Evolutionary conservation across 345 rosid species (phyloP).

Genomic region (Citrus glauca): DNA sequence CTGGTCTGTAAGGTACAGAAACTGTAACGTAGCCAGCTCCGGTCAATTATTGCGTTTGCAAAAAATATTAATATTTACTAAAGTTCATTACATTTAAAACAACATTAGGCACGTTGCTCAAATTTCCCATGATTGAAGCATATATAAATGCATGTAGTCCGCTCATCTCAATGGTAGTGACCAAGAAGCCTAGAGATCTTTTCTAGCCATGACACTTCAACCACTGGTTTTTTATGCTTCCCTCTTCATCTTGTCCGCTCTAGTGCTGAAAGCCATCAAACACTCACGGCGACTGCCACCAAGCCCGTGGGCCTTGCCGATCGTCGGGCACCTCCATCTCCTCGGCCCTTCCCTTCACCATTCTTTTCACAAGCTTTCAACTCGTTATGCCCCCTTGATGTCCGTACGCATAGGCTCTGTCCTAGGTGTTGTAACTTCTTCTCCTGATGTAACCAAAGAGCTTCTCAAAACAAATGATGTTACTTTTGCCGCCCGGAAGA

Average conservation of each 20-base stretch:
- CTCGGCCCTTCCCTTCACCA: conserved; percentile 35
- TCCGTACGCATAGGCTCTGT: conserved; percentile 34
- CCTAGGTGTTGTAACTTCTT: conserved; percentile 33
- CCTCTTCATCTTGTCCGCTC: background rate
- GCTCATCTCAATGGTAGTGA: background rate
- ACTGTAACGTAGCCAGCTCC: too few relatives aligned
- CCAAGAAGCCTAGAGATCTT: background rate
- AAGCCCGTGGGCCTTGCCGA: conserved; percentile 31
- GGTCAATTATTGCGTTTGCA: too few relatives aligned
- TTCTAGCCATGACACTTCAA: background rate
- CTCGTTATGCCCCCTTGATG: conserved; percentile 32
- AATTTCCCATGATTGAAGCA: too few relatives aligned
- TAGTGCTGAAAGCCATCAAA: background rate
- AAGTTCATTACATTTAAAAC: too few relatives aligned
- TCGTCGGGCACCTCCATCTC: conserved; percentile 49
- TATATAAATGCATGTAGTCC: background rate
- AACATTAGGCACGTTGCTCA: too few relatives aligned
- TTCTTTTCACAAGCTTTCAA: conserved; percentile 20
- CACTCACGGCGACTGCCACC: conserved; percentile 27
- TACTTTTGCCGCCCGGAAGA: conserved; percentile 30
- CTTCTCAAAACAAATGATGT: conserved; percentile 35
- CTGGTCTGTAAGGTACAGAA: too few relatives aligned
- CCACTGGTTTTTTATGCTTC: background rate
- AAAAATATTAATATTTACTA: too few relatives aligned
- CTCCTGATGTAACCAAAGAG: conserved; percentile 33